Conservation (phyloP, 345 rosid species). For the Psidium friedrichsthalianum region DNA sequence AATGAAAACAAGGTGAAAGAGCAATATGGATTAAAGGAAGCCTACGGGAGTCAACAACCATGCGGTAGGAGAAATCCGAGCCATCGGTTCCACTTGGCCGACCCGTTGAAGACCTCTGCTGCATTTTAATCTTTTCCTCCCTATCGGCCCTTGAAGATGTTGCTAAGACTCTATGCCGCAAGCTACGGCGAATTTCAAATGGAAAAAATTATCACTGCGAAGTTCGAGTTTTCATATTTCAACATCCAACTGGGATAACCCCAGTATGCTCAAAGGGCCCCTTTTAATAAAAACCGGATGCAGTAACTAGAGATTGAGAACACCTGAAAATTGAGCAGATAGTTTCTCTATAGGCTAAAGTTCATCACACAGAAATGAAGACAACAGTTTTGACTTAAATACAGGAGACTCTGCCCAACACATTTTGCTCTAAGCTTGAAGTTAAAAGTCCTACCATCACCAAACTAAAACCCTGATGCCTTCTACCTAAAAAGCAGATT, state of each 20-base stretch:
- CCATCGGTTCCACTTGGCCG: constrained; percentile 78
- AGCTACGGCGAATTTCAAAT: not conserved
- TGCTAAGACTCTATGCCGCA: not conserved
- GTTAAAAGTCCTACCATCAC: not conserved
- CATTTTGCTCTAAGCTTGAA: not conserved
- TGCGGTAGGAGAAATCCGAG: constrained; percentile 73
- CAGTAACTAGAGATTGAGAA: not conserved
- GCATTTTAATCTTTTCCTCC: constrained; percentile 19
- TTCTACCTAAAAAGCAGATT: not conserved
- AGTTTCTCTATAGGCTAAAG: not conserved
- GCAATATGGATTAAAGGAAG: not conserved
- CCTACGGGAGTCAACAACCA: constrained; percentile 89
- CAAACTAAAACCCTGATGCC: not conserved
- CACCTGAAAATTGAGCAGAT: not conserved
- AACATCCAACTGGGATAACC: not conserved
- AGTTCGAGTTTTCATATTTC: not conserved
- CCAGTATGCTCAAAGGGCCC: not conserved
- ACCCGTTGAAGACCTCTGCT: constrained; percentile 27
- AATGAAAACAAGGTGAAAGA: not conserved
- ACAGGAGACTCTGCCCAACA: not conserved
- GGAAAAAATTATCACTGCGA: not conserved
- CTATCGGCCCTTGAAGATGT: not conserved
- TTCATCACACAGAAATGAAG: not conserved
- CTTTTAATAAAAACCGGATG: not conserved
- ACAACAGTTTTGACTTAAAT: not conserved